These are phyloP conservation scores for Rosa rugosa DNA, from an alignment of 306 rosid genomes.

Conservation along the genomic window DNA sequence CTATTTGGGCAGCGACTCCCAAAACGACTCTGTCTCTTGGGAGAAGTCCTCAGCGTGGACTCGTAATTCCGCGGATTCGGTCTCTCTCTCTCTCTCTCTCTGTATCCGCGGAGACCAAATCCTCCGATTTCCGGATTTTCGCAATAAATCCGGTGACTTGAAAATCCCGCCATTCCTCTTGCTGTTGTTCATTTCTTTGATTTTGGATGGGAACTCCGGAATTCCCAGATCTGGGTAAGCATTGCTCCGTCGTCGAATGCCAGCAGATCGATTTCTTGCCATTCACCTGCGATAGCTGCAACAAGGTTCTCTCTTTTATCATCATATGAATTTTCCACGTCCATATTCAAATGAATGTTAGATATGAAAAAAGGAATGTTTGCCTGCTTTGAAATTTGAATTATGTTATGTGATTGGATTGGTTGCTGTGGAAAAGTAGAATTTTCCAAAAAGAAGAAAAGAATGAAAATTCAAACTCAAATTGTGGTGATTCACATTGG, in stretches of 20 bases:
- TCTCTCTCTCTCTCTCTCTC: background rate
- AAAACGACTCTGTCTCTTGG: background rate
- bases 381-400: background rate
- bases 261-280: conserved; percentile 85
- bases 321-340: background rate
- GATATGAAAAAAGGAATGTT: background rate
- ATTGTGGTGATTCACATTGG: background rate
- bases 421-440: background rate
- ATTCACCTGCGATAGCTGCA: conserved; percentile 87
- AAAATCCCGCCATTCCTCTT: no score
- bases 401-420: background rate
- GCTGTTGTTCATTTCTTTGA: background rate
- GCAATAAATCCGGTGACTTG: background rate
- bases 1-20: background rate
- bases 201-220: conserved; percentile 80
- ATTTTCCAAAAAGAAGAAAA: background rate
- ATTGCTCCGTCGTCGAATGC: conserved; percentile 70
- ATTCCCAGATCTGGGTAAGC: conserved; percentile 91
- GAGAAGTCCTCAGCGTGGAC: conserved; percentile 11
- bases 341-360: background rate
- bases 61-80: conserved; percentile 21
- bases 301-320: conserved; percentile 41
- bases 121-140: background rate
- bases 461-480: background rate
- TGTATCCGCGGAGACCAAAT: conserved; percentile 22